These are phyloP conservation scores for Penicillium sp. DNA, from an alignment of 2,329 filamentous ascomycete genomes.

Conservation along the genomic window DNA sequence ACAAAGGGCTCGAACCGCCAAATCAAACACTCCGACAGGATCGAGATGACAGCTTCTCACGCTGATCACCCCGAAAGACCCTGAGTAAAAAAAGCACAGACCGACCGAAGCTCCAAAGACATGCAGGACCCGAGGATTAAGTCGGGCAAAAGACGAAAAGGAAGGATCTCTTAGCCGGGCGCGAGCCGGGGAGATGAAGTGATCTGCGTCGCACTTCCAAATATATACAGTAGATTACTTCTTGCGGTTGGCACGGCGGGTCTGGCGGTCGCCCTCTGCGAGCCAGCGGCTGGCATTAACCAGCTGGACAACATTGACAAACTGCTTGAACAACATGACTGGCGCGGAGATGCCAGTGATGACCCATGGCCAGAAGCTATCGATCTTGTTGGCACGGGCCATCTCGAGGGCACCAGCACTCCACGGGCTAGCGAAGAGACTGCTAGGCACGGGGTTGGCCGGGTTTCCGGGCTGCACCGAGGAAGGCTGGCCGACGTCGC, in stretches of 20 bases:
- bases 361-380: slow-evolving; percentile 77
- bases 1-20: slow-evolving; percentile 26
- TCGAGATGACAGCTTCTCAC: slow-evolving; percentile 15
- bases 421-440: slow-evolving; percentile 87
- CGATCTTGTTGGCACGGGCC: slow-evolving; percentile 92
- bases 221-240: slow-evolving; percentile 29
- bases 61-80: slow-evolving; percentile 17
- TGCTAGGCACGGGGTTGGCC: slow-evolving; percentile 69
- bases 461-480: slow-evolving; percentile 70
- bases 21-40: slow-evolving; percentile 23
- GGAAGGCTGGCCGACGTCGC: slow-evolving; percentile 56
- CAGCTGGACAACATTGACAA: slow-evolving; percentile 92
- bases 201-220: background rate
- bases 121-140: slow-evolving; percentile 35
- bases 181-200: background rate
- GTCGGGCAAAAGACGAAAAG: slow-evolving; percentile 23
- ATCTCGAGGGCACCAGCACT: slow-evolving; percentile 91
- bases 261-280: slow-evolving; percentile 79
- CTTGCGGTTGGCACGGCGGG: slow-evolving; percentile 60
- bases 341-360: slow-evolving; percentile 80
- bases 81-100: slow-evolving; percentile 31
- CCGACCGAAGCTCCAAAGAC: slow-evolving; percentile 41
- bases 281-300: slow-evolving; percentile 92
- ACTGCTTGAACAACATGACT: slow-evolving; percentile 89
- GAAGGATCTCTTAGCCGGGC: slow-evolving; percentile 9